phyloP scores from a whole-genome alignment of 768 basidiomycete species.

The Russula griseocarnosa region DNA sequence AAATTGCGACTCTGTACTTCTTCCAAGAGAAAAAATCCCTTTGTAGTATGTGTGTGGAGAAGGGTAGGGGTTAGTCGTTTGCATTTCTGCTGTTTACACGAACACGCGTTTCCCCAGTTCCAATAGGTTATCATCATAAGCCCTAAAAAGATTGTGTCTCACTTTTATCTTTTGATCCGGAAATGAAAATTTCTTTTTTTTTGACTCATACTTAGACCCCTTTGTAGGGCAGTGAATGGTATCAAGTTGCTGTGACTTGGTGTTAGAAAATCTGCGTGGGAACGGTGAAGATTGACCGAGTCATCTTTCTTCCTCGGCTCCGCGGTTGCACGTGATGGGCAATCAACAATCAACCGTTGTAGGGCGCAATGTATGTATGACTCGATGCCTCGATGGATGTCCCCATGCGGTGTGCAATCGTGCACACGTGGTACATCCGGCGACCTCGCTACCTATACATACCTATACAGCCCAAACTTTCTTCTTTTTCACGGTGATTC shows the following conservation, averaged over 20 bases:
- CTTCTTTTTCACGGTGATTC: too few relatives aligned
- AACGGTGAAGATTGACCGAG: not conserved
- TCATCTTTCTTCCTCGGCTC: constrained; percentile 5
- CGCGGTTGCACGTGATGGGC: not conserved
- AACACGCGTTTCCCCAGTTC: not conserved
- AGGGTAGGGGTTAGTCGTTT: too few relatives aligned
- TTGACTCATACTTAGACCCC: not conserved
- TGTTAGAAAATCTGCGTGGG: too few relatives aligned
- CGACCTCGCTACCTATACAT: too few relatives aligned
- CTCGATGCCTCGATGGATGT: not conserved
- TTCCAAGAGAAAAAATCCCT: too few relatives aligned
- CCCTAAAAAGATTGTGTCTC: not conserved
- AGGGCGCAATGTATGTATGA: not conserved
- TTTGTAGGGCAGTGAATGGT: not conserved
- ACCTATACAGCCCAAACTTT: too few relatives aligned
- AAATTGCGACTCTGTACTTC: too few relatives aligned
- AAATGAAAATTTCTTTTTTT: not conserved
- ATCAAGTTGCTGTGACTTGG: not conserved
- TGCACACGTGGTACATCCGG: not conserved
- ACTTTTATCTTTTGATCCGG: not conserved
- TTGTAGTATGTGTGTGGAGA: too few relatives aligned
- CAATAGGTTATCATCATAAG: constrained; percentile 21
- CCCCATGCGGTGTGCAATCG: not conserved
- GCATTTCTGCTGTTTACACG: too few relatives aligned
- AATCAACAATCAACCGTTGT: too few relatives aligned